These are phyloP conservation scores for Articulospora tetracladia DNA, from an alignment of 495 filamentous ascomycete genomes.

Conservation along the genomic window DNA sequence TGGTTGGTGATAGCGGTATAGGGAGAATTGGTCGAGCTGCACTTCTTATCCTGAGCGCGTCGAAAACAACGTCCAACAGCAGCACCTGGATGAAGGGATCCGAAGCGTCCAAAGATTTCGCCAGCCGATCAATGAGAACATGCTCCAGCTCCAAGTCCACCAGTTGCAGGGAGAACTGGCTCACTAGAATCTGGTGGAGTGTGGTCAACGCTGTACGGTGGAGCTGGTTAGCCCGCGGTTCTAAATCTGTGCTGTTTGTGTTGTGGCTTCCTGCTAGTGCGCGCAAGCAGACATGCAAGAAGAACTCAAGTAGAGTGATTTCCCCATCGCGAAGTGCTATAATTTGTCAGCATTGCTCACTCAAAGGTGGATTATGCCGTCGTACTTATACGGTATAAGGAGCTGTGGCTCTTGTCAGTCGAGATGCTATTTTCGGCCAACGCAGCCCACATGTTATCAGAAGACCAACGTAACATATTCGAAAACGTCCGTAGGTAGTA, in stretches of 20 bases:
- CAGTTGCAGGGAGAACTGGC: conserved; percentile 62
- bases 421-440: conserved; percentile 46
- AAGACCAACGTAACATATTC: conserved; percentile 62
- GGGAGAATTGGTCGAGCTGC: conserved; percentile 28
- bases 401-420: conserved; percentile 30
- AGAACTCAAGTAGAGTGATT: conserved; percentile 56
- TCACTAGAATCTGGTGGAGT: conserved; percentile 71
- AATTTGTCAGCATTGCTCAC: conserved; percentile 19
- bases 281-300: conserved; percentile 53
- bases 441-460: conserved; percentile 56
- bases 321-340: conserved; percentile 45
- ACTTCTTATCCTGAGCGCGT: conserved; percentile 63
- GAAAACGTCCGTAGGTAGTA: conserved; percentile 77
- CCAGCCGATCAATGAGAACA: conserved; percentile 65
- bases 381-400: conserved; percentile 43
- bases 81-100: conserved; percentile 69
- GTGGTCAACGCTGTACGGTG: conserved; percentile 67
- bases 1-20: conserved; percentile 32
- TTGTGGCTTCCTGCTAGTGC: conserved; percentile 49
- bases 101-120: conserved; percentile 54
- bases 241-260: conserved; percentile 28
- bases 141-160: conserved; percentile 69
- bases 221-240: conserved; percentile 49
- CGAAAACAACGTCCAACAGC: conserved; percentile 70
- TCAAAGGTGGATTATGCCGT: conserved; percentile 22